phyloP scores from a whole-genome alignment of 345 rosid genomes.

The Bruguiera gymnorhiza region DNA sequence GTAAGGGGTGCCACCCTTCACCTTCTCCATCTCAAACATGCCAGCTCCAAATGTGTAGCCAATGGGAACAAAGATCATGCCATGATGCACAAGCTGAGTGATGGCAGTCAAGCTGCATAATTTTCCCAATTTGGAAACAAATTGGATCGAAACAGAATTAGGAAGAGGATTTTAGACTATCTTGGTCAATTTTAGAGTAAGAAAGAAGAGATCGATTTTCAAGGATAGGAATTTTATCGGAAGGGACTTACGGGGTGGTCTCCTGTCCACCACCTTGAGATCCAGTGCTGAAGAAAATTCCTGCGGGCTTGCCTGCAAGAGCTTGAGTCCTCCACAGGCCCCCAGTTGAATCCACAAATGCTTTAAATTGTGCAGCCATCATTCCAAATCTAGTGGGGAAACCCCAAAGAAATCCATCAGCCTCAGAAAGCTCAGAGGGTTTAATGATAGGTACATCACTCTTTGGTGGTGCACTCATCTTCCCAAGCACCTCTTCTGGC shows the following conservation, averaged over 20 bases:
- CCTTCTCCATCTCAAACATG: constrained; percentile 92
- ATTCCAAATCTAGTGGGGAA: constrained; percentile 98
- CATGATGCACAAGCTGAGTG: constrained; percentile 95
- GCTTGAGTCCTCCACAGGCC: constrained; percentile 89
- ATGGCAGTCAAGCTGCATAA: constrained; percentile 76
- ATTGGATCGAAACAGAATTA: too few species aligned
- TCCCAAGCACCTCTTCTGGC: constrained; percentile 70
- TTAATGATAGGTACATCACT: constrained; percentile 73
- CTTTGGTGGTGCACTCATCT: constrained; percentile 92
- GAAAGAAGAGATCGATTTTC: not conserved
- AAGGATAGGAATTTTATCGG: not conserved
- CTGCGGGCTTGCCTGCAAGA: constrained; percentile 97
- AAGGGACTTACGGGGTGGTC: constrained; percentile 76
- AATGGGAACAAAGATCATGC: constrained; percentile 89
- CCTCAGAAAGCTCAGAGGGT: constrained; percentile 73
- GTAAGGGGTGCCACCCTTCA: constrained; percentile 95
- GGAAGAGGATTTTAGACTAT: too few species aligned
- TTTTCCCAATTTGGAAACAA: not conserved
- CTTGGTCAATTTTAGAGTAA: too few species aligned
- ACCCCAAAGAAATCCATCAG: constrained; percentile 85
- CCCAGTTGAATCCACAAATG: constrained; percentile 92
- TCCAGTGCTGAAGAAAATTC: constrained; percentile 93
- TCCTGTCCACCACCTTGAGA: constrained; percentile 99
- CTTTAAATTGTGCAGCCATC: constrained; percentile 99
- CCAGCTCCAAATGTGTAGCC: constrained; percentile 98